These are phyloP conservation scores for Scheffersomyces quercinus DNA, from an alignment of 1,139 yeast genomes.

Conservation along the genomic window DNA sequence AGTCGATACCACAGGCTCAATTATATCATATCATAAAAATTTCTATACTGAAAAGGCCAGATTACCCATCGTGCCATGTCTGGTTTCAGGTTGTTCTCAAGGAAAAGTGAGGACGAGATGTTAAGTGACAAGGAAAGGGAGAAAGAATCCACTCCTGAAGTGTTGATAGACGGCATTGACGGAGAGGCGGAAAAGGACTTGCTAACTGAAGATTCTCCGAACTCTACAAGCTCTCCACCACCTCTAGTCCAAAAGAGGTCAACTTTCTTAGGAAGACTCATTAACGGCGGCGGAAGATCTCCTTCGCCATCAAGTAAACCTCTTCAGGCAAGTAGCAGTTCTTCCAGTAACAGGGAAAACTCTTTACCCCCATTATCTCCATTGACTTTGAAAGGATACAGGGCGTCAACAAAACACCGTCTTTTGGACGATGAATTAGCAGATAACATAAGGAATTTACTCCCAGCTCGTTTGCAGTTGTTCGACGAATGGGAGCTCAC, in stretches of 20 bases:
- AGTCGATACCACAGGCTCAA: too few species aligned
- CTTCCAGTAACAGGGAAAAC: neutral
- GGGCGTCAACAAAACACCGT: constrained; percentile 52
- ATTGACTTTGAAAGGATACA: constrained; percentile 53
- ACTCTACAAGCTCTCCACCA: neutral
- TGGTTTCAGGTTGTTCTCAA: too few species aligned
- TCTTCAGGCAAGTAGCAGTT: neutral
- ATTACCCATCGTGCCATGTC: too few species aligned
- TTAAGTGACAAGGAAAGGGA: too few species aligned
- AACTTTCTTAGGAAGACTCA: neutral
- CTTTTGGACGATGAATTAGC: constrained; percentile 64
- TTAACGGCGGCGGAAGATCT: neutral
- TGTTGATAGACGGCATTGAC: too few species aligned
- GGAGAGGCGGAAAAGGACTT: too few species aligned
- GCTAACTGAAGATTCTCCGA: too few species aligned
- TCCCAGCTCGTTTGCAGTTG: constrained; percentile 79
- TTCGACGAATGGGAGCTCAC: constrained; percentile 74
- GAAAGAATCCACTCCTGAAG: too few species aligned
- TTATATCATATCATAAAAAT: too few species aligned
- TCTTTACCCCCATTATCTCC: constrained; percentile 38
- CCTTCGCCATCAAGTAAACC: neutral
- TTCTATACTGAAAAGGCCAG: too few species aligned
- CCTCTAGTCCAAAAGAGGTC: neutral
- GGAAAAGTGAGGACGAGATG: too few species aligned
- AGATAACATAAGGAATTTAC: constrained; percentile 65